These are phyloP conservation scores for Lophiotrema nucula DNA, from an alignment of 495 filamentous ascomycete genomes.

Conservation along the genomic window DNA sequence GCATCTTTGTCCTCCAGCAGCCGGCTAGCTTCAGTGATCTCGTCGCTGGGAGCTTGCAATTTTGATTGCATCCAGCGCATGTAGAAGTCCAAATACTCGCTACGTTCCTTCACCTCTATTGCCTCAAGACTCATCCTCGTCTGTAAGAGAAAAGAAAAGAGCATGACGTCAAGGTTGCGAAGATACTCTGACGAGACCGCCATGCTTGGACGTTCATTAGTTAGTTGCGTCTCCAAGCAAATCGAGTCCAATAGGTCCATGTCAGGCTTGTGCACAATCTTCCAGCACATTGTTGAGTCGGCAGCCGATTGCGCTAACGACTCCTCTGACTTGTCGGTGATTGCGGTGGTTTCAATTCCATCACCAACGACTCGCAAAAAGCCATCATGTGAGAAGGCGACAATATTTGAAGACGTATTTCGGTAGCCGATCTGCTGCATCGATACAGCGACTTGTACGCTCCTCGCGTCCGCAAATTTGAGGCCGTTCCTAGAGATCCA, in stretches of 20 bases:
- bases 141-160: neutral
- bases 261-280: neutral
- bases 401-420: neutral
- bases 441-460: neutral
- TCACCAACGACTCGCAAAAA: neutral
- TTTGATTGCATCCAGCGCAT: neutral
- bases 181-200: neutral
- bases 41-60: neutral
- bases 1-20: neutral
- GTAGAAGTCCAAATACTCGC: neutral
- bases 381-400: neutral
- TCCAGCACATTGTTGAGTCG: conserved; percentile 1
- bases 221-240: neutral
- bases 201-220: neutral
- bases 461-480: neutral
- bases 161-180: neutral
- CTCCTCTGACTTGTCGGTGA: neutral
- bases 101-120: neutral
- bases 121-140: neutral
- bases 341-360: conserved; percentile 1
- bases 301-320: neutral
- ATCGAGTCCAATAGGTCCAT: neutral
- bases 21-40: neutral
- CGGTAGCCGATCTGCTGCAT: neutral
- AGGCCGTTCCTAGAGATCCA: neutral